A percentile compares a stretch with the other conserved stretches of the same genome.
Conservation (phyloP, 495 filamentous ascomycete species). For the Annulohypoxylon bovei region DNA sequence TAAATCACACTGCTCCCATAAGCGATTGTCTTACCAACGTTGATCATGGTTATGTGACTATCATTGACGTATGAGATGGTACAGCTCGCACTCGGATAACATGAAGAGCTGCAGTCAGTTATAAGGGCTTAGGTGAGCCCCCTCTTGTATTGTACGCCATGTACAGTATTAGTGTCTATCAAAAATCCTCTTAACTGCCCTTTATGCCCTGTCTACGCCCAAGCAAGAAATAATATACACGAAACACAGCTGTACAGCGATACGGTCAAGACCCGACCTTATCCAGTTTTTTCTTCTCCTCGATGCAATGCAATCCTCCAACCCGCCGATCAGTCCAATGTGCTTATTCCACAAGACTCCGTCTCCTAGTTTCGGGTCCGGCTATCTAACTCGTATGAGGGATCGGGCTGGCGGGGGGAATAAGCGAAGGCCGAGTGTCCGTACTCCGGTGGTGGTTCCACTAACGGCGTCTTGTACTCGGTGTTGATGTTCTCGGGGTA, state of each 20-base stretch:
- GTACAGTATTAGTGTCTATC: slow-evolving; percentile 11
- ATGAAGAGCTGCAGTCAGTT: background rate
- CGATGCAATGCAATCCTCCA: background rate
- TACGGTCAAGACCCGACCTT: background rate
- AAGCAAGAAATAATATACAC: background rate
- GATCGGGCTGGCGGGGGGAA: background rate
- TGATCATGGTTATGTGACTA: background rate
- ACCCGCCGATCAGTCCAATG: background rate
- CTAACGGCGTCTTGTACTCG: slow-evolving; percentile 27
- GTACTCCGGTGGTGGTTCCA: slow-evolving; percentile 2
- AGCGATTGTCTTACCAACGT: background rate
- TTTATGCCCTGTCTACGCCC: background rate
- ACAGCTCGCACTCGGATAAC: background rate
- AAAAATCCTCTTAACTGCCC: slow-evolving; percentile 15
- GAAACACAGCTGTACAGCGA: slow-evolving; percentile 5
- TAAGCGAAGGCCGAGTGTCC: background rate
- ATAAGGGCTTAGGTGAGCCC: slow-evolving; percentile 9
- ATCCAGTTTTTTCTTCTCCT: background rate
- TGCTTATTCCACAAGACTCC: background rate
- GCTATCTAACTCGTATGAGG: slow-evolving; percentile 33
- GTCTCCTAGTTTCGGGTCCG: background rate
- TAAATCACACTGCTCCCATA: background rate
- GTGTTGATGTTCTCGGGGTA: slow-evolving; percentile 15
- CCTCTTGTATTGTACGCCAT: background rate
- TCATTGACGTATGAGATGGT: background rate